These are phyloP conservation scores for Lasiosphaeria ovina DNA, from an alignment of 495 filamentous ascomycete species.

Conservation along the genomic window DNA sequence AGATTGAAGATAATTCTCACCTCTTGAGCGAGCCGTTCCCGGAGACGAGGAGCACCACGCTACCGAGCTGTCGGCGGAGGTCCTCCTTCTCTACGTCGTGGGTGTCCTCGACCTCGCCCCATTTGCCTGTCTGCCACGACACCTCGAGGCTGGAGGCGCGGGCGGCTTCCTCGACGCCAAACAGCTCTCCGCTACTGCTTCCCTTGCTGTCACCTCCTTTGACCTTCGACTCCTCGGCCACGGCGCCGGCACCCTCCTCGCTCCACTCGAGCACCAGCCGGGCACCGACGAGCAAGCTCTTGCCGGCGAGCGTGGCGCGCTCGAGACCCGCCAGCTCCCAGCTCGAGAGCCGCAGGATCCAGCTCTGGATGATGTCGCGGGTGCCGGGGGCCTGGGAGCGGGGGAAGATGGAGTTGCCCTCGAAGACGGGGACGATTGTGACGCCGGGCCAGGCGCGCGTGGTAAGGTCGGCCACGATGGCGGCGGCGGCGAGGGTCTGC, in stretches of 20 bases:
- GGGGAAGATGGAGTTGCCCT: conserved; percentile 69
- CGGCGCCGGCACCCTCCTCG: conserved; percentile 47
- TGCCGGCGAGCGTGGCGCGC: conserved; percentile 75
- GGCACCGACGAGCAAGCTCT: conserved; percentile 76
- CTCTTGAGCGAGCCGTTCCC: conserved; percentile 39
- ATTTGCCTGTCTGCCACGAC: conserved; percentile 81
- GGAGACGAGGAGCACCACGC: conserved; percentile 73
- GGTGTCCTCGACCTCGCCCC: conserved; percentile 97
- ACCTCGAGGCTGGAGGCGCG: conserved; percentile 80
- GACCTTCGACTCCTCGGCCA: background rate
- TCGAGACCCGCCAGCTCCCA: conserved; percentile 88
- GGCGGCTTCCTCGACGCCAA: conserved; percentile 71
- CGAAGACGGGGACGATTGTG: conserved; percentile 71
- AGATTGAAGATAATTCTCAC: no score
- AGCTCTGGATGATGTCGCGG: conserved; percentile 69
- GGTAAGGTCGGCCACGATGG: conserved; percentile 68
- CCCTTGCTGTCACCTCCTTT: conserved; percentile 8
- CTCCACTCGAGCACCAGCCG: conserved; percentile 88
- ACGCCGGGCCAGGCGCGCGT: conserved; percentile 82
- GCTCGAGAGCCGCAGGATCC: conserved; percentile 67
- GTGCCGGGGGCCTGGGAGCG: conserved; percentile 66
- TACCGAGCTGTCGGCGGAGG: conserved; percentile 81
- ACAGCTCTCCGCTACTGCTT: conserved; percentile 33
- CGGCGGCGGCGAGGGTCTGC: conserved; percentile 65
- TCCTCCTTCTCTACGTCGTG: conserved; percentile 97